Conservation (phyloP, 768 basidiomycete genomes). For the Termitomyces sp. region DNA sequence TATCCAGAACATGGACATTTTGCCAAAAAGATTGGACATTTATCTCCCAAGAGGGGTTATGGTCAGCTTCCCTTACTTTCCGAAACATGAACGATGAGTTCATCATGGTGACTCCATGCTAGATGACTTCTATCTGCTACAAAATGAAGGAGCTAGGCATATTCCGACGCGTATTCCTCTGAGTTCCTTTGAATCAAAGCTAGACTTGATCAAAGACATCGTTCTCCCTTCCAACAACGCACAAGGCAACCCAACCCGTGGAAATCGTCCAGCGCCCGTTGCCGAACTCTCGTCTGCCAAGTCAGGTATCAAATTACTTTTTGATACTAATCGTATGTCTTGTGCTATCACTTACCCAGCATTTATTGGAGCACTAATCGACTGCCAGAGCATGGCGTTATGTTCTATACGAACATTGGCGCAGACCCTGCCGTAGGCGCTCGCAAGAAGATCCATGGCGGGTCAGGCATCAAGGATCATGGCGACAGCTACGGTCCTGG, state of each 20-base stretch:
- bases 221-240: constrained; percentile 26
- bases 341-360: not conserved
- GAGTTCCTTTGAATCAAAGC: constrained; percentile 30
- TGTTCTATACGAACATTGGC: constrained; percentile 66
- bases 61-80: constrained; percentile 30
- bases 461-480: constrained; percentile 48
- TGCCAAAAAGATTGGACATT: constrained; percentile 49
- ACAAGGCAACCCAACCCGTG: constrained; percentile 16
- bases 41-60: constrained; percentile 54
- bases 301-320: constrained; percentile 54
- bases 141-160: constrained; percentile 25
- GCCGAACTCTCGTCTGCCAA: constrained; percentile 49
- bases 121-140: constrained; percentile 67
- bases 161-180: constrained; percentile 45
- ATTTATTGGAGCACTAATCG: not conserved
- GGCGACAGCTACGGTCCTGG: constrained; percentile 56
- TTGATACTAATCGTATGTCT: constrained; percentile 66
- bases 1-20: constrained; percentile 44
- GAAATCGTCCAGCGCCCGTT: constrained; percentile 33
- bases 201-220: constrained; percentile 44
- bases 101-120: not conserved
- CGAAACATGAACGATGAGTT: not conserved
- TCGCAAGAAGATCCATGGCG: constrained; percentile 72
- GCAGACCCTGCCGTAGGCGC: constrained; percentile 42
- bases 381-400: constrained; percentile 58